These are phyloP conservation scores for Fraxinus latifolia DNA, from an alignment of 305 asterid genomes.

Conservation along the genomic window DNA sequence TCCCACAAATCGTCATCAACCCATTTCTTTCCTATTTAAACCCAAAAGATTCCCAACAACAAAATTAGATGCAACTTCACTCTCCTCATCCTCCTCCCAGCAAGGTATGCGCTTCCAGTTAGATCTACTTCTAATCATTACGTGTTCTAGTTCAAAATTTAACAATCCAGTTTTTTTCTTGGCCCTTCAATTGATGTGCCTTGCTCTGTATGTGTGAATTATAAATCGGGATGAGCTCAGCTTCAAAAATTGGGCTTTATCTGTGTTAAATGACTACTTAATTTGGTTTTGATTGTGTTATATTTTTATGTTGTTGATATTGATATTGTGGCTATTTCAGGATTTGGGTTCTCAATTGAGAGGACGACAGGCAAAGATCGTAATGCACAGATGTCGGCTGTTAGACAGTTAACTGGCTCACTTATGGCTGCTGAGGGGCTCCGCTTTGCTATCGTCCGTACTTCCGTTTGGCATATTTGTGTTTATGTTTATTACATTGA, in stretches of 20 bases:
- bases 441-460: slow-evolving; percentile 65
- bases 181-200: neutral
- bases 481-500: neutral
- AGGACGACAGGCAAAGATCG: slow-evolving; percentile 29
- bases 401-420: slow-evolving; percentile 61
- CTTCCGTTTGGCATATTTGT: slow-evolving; percentile 18
- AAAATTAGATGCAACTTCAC: slow-evolving; percentile 10
- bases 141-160: neutral
- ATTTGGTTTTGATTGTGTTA: neutral
- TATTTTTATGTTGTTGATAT: neutral
- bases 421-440: slow-evolving; percentile 53
- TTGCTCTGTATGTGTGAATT: neutral
- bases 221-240: neutral
- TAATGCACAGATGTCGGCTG: slow-evolving; percentile 40
- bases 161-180: neutral
- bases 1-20: neutral
- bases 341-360: slow-evolving; percentile 35
- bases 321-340: slow-evolving; percentile 26
- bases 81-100: slow-evolving; percentile 23
- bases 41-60: neutral
- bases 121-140: neutral
- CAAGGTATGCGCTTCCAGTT: slow-evolving; percentile 22
- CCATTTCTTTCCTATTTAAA: neutral
- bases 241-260: neutral
- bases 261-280: neutral